Conservation (phyloP, 306 rosid species). For the Ziziphus jujuba region DNA sequence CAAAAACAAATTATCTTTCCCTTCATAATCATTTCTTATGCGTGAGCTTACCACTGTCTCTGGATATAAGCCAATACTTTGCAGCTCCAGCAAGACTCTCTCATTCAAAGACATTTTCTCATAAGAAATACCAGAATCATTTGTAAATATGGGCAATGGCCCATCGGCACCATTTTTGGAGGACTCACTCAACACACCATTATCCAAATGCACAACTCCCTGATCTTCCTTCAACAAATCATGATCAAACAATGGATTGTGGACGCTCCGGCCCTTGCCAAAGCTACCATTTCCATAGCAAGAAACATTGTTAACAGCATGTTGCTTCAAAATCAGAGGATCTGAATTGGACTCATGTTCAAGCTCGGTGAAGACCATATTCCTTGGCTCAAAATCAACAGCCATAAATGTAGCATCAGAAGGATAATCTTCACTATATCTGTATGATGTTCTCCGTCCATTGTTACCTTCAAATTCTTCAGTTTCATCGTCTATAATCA, state of each 20-base stretch:
- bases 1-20: neutral
- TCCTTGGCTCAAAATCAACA: constrained; percentile 37
- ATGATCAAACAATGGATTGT: constrained; percentile 29
- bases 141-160: constrained; percentile 25
- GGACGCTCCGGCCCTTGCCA: constrained; percentile 29
- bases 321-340: constrained; percentile 29
- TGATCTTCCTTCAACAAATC: constrained; percentile 33
- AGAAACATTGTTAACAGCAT: constrained; percentile 39
- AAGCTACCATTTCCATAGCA: constrained; percentile 50
- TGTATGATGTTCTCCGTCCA: constrained; percentile 43
- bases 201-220: constrained; percentile 28
- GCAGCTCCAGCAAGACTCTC: constrained; percentile 74
- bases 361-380: constrained; percentile 27
- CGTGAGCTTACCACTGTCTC: constrained; percentile 67
- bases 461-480: constrained; percentile 47
- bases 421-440: constrained; percentile 39
- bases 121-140: constrained; percentile 39
- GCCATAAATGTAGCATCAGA: constrained; percentile 25
- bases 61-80: constrained; percentile 66
- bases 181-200: constrained; percentile 33
- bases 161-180: constrained; percentile 51
- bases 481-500: constrained; percentile 60
- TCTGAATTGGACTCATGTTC: constrained; percentile 26
- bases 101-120: constrained; percentile 61
- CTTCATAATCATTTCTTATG: constrained; percentile 10